These are phyloP conservation scores for Taphrina deformans DNA, from an alignment of 1,139 yeast species.

Conservation along the genomic window DNA sequence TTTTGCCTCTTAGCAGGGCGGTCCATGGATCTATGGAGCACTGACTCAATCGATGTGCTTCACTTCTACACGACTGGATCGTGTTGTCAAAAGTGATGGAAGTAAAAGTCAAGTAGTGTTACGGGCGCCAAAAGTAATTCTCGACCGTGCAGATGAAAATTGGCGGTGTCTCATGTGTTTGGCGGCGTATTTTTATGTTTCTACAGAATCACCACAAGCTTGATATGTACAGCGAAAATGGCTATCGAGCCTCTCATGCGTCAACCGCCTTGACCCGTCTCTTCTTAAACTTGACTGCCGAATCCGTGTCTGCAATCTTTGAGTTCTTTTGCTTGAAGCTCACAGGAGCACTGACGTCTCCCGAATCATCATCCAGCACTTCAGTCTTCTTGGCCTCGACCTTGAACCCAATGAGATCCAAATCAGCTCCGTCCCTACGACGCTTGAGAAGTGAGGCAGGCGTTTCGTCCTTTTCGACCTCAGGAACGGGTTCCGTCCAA, in stretches of 20 bases:
- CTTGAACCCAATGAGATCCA: constrained; percentile 17
- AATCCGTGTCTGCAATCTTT: not conserved
- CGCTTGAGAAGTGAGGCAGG: constrained; percentile 5
- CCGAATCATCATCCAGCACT: constrained; percentile 3
- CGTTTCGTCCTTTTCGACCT: not conserved
- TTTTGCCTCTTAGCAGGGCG: not conserved
- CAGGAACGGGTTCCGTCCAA: not conserved
- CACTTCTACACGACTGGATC: too few relatives aligned
- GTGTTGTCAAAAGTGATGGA: too few relatives aligned
- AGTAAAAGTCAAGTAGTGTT: too few relatives aligned
- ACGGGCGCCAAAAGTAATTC: not conserved
- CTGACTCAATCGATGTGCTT: too few relatives aligned
- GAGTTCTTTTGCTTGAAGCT: constrained; percentile 23
- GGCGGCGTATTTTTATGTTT: too few relatives aligned
- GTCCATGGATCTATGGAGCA: too few relatives aligned
- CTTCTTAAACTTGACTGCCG: not conserved
- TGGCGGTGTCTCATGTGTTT: too few relatives aligned
- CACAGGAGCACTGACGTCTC: not conserved
- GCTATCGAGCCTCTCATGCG: not conserved
- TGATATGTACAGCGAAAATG: not conserved
- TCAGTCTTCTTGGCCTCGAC: not conserved
- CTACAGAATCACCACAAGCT: too few relatives aligned
- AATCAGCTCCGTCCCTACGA: constrained; percentile 21
- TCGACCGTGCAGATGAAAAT: not conserved
- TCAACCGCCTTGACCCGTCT: not conserved